These are phyloP conservation scores for Tricholoma saponaceum DNA, from an alignment of 768 basidiomycete genomes.

Conservation along the genomic window DNA sequence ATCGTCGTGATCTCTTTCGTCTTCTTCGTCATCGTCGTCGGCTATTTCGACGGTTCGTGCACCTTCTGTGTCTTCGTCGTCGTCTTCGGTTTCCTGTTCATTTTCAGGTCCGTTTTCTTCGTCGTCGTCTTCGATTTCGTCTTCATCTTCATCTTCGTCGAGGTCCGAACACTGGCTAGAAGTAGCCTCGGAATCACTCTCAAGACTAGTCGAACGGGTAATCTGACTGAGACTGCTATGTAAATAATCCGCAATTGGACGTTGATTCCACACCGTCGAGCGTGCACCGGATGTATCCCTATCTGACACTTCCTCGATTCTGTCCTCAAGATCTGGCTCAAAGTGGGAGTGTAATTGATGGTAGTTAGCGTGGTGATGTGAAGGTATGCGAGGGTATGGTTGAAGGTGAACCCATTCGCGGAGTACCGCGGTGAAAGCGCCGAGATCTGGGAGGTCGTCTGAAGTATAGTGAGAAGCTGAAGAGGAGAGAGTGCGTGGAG, in stretches of 20 bases:
- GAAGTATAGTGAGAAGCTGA: slow-evolving; percentile 46
- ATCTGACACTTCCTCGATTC: background rate
- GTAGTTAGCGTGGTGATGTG: slow-evolving; percentile 12
- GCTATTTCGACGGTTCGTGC: slow-evolving; percentile 35
- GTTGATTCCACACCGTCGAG: slow-evolving; percentile 66
- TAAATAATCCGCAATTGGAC: slow-evolving; percentile 56
- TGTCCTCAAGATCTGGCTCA: background rate
- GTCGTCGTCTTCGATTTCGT: background rate
- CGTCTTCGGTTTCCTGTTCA: background rate
- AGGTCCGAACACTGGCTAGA: background rate
- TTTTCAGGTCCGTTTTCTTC: background rate
- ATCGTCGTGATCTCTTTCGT: background rate
- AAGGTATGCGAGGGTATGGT: slow-evolving; percentile 36
- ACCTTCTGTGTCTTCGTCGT: slow-evolving; percentile 29
- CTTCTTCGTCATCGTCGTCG: slow-evolving; percentile 10
- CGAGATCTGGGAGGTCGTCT: slow-evolving; percentile 68
- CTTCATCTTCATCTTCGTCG: background rate
- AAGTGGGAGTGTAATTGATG: slow-evolving; percentile 4
- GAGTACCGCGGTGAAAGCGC: slow-evolving; percentile 66
- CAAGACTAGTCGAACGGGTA: background rate
- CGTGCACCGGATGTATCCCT: slow-evolving; percentile 22
- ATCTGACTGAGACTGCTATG: background rate
- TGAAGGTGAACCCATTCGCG: slow-evolving; percentile 60
- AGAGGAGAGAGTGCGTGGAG: slow-evolving; percentile 6
- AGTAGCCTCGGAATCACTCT: background rate